Evolutionary conservation across 2,329 filamentous ascomycete genomes (phyloP).

Genomic region (Fusarium staphyleae): DNA sequence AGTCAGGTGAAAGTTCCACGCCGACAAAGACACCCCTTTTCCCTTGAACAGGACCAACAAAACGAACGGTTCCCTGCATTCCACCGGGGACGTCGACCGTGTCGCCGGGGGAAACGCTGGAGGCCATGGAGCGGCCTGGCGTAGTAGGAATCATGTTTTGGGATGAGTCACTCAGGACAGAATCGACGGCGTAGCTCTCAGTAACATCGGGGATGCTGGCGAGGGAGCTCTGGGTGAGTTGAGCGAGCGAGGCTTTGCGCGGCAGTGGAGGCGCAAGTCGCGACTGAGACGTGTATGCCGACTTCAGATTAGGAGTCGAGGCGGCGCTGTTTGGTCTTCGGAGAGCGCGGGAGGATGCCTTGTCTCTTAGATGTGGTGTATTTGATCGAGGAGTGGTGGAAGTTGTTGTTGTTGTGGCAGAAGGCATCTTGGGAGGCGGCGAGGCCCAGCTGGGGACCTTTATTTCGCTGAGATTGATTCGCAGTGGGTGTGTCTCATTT

Average conservation of each 20-base stretch:
- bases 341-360: slow-evolving; percentile 48
- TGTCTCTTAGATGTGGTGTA: slow-evolving; percentile 31
- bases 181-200: slow-evolving; percentile 67
- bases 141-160: slow-evolving; percentile 61
- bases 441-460: slow-evolving; percentile 36
- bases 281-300: slow-evolving; percentile 58
- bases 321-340: slow-evolving; percentile 56
- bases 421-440: slow-evolving; percentile 38
- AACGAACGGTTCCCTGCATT: slow-evolving; percentile 90
- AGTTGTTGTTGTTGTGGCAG: slow-evolving; percentile 36
- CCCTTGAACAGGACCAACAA: slow-evolving; percentile 83
- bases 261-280: slow-evolving; percentile 59
- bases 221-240: slow-evolving; percentile 69
- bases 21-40: slow-evolving; percentile 93
- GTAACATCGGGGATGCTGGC: slow-evolving; percentile 72
- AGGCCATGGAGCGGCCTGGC: slow-evolving; percentile 58
- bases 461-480: slow-evolving; percentile 35
- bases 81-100: slow-evolving; percentile 89
- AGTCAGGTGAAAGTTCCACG: slow-evolving; percentile 85
- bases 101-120: slow-evolving; percentile 76
- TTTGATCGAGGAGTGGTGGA: slow-evolving; percentile 31
- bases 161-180: slow-evolving; percentile 51
- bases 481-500: slow-evolving; percentile 42
- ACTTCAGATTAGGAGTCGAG: slow-evolving; percentile 66
- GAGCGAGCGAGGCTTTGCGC: slow-evolving; percentile 75